Evolutionary conservation across 352 stramenopile species (phyloP), one percentile per base, ranked within the genome.

Genomic region (Globisporangium camurandrum): DNA sequence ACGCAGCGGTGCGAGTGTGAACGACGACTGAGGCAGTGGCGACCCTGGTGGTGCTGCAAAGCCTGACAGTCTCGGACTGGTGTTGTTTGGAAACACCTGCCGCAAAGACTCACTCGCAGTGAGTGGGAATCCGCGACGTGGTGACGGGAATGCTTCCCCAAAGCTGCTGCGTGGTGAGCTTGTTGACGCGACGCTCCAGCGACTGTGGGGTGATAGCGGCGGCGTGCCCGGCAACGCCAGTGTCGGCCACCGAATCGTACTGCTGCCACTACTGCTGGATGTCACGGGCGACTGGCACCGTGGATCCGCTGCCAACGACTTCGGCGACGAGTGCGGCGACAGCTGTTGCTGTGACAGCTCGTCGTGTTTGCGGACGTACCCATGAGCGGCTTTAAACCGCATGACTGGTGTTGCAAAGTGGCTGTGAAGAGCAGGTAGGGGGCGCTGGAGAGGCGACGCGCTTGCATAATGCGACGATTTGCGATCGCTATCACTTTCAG

Each of bases 361-460:
- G 24, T 37, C 43, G 19, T 16, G 49, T 50, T 78, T 75, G 46
- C 66, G 70, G 47, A 75, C 78, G 55, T 76, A 84, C 22, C 74
- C 77, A 12, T 85, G 69, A 31, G 64, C 64, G 38, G 83, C 69
- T 49, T 83, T 84, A 54, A 88, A 88, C 4, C 77, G 69, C 51
- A 59, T 78, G 10, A 84, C 40, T 19, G 69, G 71, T 46, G 74
- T 79, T 42, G 36, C 28, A 49, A 76, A 67, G 43, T 76, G 65
- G 45, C 64, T 82, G 7, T 43, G 46, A 23, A 80, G 55, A 28
- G 64, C 51, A 8, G 57, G 56, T 26, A 71, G 49, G 22, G 46
- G 42, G 1, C 27, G 43, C 16, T 51, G 33, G 5, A 2, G 43
- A n/a, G n/a, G n/a, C n/a, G n/a, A n/a, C n/a, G n/a, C 7, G 37